Conservation (phyloP, 306 rosid genomes). For the Elaeagnus macrophylla region DNA sequence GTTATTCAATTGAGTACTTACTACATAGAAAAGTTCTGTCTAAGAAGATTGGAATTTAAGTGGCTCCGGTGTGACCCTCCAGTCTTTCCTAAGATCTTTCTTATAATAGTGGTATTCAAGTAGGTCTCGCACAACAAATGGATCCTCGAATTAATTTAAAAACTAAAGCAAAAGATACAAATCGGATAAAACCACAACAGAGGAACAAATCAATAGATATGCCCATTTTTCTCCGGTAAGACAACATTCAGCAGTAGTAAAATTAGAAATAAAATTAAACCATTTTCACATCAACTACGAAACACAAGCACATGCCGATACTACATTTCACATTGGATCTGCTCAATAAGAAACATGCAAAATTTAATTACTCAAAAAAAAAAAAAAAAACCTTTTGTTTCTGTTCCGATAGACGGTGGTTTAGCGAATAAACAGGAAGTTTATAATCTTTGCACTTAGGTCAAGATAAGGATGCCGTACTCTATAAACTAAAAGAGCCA, state of each 20-base stretch:
- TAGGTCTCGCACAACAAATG: no score
- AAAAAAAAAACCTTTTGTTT: not conserved
- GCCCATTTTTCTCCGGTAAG: conserved; percentile 1
- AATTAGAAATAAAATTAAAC: not conserved
- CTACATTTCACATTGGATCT: conserved; percentile 31
- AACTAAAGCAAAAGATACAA: conserved; percentile 7
- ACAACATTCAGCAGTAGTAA: conserved; percentile 6
- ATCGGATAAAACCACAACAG: conserved; percentile 1
- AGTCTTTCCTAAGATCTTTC: no score
- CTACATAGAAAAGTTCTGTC: no score
- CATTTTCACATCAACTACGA: conserved; percentile 18
- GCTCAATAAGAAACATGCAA: conserved; percentile 22
- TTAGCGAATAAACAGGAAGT: no score
- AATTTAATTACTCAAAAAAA: conserved; percentile 7
- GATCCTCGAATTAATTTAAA: not conserved
- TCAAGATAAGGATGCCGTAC: no score
- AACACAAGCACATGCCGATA: conserved; percentile 20
- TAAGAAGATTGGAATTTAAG: no score
- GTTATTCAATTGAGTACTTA: no score
- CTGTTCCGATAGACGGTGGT: no score
- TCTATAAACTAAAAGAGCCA: not conserved
- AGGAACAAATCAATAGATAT: conserved; percentile 9
- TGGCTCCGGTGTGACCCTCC: no score
- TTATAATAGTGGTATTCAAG: no score
- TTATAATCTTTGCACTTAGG: no score